phyloP scores from a whole-genome alignment of 73 alveolate genomes.

The Uronychia setigera region DNA sequence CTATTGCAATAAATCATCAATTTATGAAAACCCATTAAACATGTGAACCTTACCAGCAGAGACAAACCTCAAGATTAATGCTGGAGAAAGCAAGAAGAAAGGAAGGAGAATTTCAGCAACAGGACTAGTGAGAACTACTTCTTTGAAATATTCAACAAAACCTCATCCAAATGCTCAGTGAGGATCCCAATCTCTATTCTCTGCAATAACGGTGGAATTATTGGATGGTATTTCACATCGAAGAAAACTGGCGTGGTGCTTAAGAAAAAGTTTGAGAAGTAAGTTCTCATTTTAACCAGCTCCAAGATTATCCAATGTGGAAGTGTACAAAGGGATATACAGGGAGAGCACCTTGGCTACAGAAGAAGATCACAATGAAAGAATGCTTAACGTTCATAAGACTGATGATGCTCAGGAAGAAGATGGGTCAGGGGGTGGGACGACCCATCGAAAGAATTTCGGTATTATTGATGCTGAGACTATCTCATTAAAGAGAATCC shows the following conservation, averaged over 20 bases:
- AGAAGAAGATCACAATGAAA: not conserved
- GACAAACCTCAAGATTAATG: too few relatives aligned
- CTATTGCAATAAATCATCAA: constrained; percentile 28
- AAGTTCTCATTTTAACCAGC: not conserved
- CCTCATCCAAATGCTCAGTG: too few relatives aligned
- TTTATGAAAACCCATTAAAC: constrained; percentile 30
- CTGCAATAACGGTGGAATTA: too few relatives aligned
- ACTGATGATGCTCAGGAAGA: not conserved
- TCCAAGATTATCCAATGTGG: not conserved
- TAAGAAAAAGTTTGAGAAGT: not conserved
- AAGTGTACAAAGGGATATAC: not conserved
- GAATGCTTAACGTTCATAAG: not conserved
- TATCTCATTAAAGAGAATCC: not conserved
- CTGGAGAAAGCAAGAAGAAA: too few relatives aligned
- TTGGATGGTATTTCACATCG: too few relatives aligned
- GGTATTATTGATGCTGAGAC: not conserved
- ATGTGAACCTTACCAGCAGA: too few relatives aligned
- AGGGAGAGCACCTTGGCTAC: not conserved
- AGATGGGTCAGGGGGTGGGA: not conserved
- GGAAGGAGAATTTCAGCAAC: too few relatives aligned
- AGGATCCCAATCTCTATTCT: too few relatives aligned
- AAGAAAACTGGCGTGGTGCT: not conserved
- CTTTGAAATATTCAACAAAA: too few relatives aligned
- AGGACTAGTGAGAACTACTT: too few relatives aligned
- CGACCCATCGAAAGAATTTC: not conserved